phyloP scores from a whole-genome alignment of 1,139 yeast genomes.

The Hanseniaspora sp. region DNA sequence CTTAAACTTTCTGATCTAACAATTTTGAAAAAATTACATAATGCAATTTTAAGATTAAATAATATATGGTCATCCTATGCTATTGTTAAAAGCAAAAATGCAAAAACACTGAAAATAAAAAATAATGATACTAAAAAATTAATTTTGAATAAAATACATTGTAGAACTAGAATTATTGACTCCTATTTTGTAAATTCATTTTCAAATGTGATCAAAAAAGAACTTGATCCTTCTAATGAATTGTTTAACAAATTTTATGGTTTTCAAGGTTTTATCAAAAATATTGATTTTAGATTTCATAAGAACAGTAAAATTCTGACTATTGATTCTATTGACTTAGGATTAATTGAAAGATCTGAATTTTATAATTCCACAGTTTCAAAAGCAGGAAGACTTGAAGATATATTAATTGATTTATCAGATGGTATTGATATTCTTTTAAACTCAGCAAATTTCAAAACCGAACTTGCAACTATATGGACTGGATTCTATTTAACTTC shows the following conservation, averaged over 20 bases:
- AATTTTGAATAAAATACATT: not conserved
- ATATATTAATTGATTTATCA: not conserved
- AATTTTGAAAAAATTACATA: slow-evolving; percentile 21
- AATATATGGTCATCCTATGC: not conserved
- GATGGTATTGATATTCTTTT: not conserved
- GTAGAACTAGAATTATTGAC: not conserved
- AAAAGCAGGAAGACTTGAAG: slow-evolving; percentile 1
- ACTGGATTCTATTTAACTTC: slow-evolving; percentile 21
- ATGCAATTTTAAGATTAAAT: slow-evolving; percentile 14
- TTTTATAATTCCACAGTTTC: slow-evolving; percentile 14
- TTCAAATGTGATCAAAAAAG: slow-evolving; percentile 15
- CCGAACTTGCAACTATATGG: slow-evolving; percentile 25
- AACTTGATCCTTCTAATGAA: slow-evolving; percentile 22
- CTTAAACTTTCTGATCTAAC: slow-evolving; percentile 17
- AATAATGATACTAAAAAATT: not conserved
- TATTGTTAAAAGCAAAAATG: not conserved
- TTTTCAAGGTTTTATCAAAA: slow-evolving; percentile 20
- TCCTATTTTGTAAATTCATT: slow-evolving; percentile 2
- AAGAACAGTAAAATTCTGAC: slow-evolving; percentile 22
- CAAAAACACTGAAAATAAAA: not conserved
- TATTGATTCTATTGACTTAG: slow-evolving; percentile 16
- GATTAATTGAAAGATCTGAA: slow-evolving; percentile 19
- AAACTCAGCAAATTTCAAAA: slow-evolving; percentile 22
- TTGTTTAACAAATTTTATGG: slow-evolving; percentile 23
- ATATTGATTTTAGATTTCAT: slow-evolving; percentile 20